Evolutionary conservation across 2,329 filamentous ascomycete genomes (phyloP).

Genomic region (Aspergillus unguis): DNA sequence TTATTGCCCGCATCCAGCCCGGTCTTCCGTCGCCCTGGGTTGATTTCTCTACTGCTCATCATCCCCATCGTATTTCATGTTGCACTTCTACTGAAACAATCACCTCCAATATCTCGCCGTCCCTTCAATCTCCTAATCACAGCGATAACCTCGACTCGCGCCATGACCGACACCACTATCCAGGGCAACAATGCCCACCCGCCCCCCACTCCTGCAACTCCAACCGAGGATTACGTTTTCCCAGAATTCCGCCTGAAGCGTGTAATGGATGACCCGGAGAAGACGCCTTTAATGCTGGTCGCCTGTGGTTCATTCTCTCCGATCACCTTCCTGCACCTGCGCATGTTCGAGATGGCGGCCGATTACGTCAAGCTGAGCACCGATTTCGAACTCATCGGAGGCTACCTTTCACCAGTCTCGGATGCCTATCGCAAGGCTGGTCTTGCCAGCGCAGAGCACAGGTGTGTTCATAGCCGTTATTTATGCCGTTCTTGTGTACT

Average conservation of each 20-base stretch:
- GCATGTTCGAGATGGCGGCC: conserved; percentile 84
- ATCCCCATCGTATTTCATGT: not conserved
- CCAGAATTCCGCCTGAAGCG: conserved; percentile 45
- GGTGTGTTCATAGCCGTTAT: conserved; percentile 39
- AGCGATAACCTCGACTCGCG: conserved; percentile 13
- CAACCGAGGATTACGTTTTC: conserved; percentile 44
- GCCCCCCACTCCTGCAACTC: conserved; percentile 22
- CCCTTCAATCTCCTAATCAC: not conserved
- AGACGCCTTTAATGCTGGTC: conserved; percentile 47
- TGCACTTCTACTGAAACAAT: not conserved
- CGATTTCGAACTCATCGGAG: conserved; percentile 80
- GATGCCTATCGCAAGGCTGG: conserved; percentile 78
- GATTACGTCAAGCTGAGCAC: conserved; percentile 74
- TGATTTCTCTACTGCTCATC: not conserved
- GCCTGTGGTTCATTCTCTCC: conserved; percentile 65
- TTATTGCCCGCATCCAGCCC: conserved; percentile 9
- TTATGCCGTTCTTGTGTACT: not conserved
- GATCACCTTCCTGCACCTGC: conserved; percentile 56
- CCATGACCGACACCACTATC: conserved; percentile 29
- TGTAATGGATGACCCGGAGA: conserved; percentile 47
- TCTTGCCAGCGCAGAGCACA: conserved; percentile 67
- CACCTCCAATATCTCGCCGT: not conserved
- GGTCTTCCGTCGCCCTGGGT: not conserved
- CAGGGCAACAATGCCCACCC: conserved; percentile 30
- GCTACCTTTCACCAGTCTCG: conserved; percentile 76